Conservation (phyloP, 192 early-diverging fungal species). For the Thamnidium elegans region DNA sequence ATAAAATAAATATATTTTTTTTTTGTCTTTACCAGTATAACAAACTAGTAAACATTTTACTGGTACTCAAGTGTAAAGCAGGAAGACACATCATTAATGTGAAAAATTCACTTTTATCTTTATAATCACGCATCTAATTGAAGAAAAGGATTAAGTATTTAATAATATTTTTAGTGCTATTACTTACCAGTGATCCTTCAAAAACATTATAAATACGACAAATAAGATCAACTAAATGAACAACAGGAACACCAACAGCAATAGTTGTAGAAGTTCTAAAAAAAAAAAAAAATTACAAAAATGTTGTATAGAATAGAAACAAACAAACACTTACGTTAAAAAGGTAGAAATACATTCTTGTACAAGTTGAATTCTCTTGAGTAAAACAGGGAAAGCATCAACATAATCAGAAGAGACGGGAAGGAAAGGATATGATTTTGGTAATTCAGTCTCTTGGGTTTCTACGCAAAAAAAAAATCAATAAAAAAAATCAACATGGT, state of each 20-base stretch:
- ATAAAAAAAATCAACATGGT: not conserved
- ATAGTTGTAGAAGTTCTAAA: conserved; percentile 40
- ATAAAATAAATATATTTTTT: not conserved
- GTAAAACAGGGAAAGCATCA: conserved; percentile 37
- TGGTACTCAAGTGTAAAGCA: conserved; percentile 38
- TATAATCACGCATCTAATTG: conserved; percentile 37
- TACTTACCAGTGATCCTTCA: conserved; percentile 38
- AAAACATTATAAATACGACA: conserved; percentile 47
- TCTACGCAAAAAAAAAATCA: conserved; percentile 15
- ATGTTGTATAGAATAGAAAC: not conserved
- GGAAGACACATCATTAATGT: conserved; percentile 46
- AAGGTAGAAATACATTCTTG: conserved; percentile 36
- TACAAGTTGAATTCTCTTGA: conserved; percentile 32
- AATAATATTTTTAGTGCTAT: not conserved
- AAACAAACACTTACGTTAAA: conserved; percentile 32
- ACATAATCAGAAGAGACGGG: conserved; percentile 42
- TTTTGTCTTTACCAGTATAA: conserved; percentile 37
- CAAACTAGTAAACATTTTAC: conserved; percentile 42
- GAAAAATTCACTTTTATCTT: conserved; percentile 49
- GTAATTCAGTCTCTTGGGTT: conserved; percentile 1
- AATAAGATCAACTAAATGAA: conserved; percentile 45
- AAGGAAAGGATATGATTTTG: not conserved
- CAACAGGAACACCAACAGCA: conserved; percentile 48
- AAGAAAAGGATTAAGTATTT: not conserved
- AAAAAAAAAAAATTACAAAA: conserved; percentile 15